phyloP scores from a whole-genome alignment of 805 yeast species.

The Clavispora fructus region DNA sequence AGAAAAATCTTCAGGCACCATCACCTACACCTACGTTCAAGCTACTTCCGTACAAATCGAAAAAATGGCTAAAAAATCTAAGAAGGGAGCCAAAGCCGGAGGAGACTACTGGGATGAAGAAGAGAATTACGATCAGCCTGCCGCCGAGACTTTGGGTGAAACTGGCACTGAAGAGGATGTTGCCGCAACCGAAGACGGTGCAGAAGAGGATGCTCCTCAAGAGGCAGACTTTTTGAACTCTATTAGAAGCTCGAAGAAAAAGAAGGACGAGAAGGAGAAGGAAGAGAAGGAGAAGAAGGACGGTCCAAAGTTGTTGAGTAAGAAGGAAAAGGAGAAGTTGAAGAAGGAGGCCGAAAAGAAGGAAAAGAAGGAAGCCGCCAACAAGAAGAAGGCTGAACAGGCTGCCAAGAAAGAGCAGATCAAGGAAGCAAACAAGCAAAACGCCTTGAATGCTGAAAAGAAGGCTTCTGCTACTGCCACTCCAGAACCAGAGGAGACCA shows the following conservation, averaged over 20 bases:
- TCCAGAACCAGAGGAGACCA: conserved; percentile 34
- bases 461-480: conserved; percentile 19
- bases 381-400: conserved; percentile 71
- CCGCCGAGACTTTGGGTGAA: conserved; percentile 30
- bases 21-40: not conserved
- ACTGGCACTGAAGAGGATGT: conserved; percentile 18
- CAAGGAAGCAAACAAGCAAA: conserved; percentile 42
- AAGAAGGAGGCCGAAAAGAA: conserved; percentile 90
- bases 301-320: conserved; percentile 75
- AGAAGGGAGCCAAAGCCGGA: conserved; percentile 57
- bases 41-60: not conserved
- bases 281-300: conserved; percentile 47
- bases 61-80: conserved; percentile 44
- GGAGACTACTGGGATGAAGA: conserved; percentile 82
- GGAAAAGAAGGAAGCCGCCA: conserved; percentile 84
- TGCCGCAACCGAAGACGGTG: conserved; percentile 5
- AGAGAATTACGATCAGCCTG: conserved; percentile 41
- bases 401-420: conserved; percentile 55
- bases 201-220: conserved; percentile 4
- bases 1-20: conserved; percentile 13
- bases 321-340: conserved; percentile 92
- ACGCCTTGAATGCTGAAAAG: conserved; percentile 27
- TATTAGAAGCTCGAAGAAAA: conserved; percentile 71
- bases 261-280: conserved; percentile 65
- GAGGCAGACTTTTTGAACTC: conserved; percentile 70